phyloP scores from a whole-genome alignment of 805 yeast species.

The Candida anglica region DNA sequence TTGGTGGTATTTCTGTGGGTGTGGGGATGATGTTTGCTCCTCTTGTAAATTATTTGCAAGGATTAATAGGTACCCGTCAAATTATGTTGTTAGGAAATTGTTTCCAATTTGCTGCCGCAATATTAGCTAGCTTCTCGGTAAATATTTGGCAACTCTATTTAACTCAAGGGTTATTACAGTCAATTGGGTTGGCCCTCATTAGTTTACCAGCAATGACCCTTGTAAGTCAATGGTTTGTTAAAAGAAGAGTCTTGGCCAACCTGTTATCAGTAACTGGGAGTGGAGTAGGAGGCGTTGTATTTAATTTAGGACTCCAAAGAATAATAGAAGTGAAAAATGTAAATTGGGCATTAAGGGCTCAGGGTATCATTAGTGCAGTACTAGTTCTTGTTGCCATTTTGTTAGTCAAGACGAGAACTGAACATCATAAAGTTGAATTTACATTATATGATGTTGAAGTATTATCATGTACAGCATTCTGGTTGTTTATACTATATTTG shows the following conservation, averaged over 20 bases:
- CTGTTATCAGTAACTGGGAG: conserved; percentile 49
- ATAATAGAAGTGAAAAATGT: conserved; percentile 35
- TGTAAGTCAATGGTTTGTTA: conserved; percentile 63
- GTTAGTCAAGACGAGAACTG: conserved; percentile 12
- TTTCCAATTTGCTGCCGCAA: conserved; percentile 45
- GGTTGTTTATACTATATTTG: conserved; percentile 37
- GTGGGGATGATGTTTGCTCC: conserved; percentile 47
- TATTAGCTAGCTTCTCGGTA: conserved; percentile 56
- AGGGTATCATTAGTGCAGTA: conserved; percentile 36
- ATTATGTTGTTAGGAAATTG: conserved; percentile 41
- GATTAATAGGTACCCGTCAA: conserved; percentile 31
- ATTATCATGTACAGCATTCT: conserved; percentile 37
- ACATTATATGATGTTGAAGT: conserved; percentile 38
- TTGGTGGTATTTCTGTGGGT: conserved; percentile 61
- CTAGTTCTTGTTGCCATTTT: conserved; percentile 19
- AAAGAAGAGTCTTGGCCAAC: conserved; percentile 53
- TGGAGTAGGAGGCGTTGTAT: conserved; percentile 50
- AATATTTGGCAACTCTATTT: conserved; percentile 57
- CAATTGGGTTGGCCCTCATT: conserved; percentile 51
- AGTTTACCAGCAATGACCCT: conserved; percentile 53
- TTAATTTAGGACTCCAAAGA: conserved; percentile 45
- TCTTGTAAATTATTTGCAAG: conserved; percentile 36
- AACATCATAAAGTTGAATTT: conserved; percentile 18
- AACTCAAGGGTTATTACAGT: conserved; percentile 60
- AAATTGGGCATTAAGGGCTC: conserved; percentile 49